Conservation (phyloP, 2,329 filamentous ascomycete genomes). For the Aspergillus alliaceus region DNA sequence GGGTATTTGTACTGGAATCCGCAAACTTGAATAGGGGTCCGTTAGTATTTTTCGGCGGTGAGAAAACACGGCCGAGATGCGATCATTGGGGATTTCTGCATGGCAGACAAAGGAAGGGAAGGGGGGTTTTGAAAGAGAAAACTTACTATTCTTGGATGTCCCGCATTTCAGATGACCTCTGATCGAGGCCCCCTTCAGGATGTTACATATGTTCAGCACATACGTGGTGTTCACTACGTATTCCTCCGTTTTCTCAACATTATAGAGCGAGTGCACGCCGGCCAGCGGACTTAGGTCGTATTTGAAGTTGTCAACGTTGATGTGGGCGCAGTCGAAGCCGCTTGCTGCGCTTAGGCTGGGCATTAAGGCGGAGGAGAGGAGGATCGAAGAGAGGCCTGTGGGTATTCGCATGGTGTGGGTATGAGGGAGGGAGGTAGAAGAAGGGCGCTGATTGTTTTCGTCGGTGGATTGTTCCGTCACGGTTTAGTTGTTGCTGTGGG, state of each 20-base stretch:
- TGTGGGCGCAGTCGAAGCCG: slow-evolving; percentile 40
- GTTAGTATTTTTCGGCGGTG: neutral
- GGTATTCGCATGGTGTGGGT: slow-evolving; percentile 34
- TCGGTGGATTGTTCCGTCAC: neutral
- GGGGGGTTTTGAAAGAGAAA: neutral
- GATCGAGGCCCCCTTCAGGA: slow-evolving; percentile 27
- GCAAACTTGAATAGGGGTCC: slow-evolving; percentile 60
- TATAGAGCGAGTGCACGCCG: slow-evolving; percentile 38
- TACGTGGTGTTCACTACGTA: slow-evolving; percentile 37
- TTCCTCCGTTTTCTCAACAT: slow-evolving; percentile 28
- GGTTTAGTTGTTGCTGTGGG: neutral
- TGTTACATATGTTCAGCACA: slow-evolving; percentile 37
- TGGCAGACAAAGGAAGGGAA: too few relatives aligned
- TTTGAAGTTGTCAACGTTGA: slow-evolving; percentile 36
- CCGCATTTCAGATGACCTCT: slow-evolving; percentile 31
- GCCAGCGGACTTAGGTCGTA: slow-evolving; percentile 41
- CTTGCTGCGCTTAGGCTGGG: slow-evolving; percentile 29
- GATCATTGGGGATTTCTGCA: too few relatives aligned
- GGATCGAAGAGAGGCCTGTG: slow-evolving; percentile 17
- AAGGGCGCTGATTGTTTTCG: neutral
- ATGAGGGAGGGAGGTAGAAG: neutral
- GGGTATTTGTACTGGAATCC: slow-evolving; percentile 63
- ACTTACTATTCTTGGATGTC: slow-evolving; percentile 36
- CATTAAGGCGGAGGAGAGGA: slow-evolving; percentile 30
- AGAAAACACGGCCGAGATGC: too few relatives aligned